A percentile compares a stretch with the other conserved stretches of the same genome.
These are phyloP conservation scores for Xylaria telfairii DNA, from an alignment of 495 filamentous ascomycete genomes.

Conservation along the genomic window DNA sequence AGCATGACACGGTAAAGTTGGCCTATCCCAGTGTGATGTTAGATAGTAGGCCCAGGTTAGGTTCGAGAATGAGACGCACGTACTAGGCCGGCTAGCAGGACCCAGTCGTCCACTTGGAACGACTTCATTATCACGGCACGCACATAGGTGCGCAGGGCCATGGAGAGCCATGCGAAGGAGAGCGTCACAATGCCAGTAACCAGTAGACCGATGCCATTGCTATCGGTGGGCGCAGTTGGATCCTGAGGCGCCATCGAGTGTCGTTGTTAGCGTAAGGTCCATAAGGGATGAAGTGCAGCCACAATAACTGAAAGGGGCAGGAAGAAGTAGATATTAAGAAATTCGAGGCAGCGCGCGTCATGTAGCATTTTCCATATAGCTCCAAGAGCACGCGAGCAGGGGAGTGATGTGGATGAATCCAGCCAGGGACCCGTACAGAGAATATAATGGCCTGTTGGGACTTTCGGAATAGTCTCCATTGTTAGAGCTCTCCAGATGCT, in stretches of 20 bases:
- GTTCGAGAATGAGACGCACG: slow-evolving; percentile 3
- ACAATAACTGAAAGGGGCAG: neutral
- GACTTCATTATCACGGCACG: slow-evolving; percentile 44
- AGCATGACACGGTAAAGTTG: slow-evolving; percentile 45
- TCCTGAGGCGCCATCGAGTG: slow-evolving; percentile 41
- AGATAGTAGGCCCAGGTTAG: neutral
- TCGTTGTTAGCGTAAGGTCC: slow-evolving; percentile 31
- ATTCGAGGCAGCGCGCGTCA: neutral
- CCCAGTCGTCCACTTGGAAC: slow-evolving; percentile 50
- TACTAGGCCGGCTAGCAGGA: slow-evolving; percentile 50
- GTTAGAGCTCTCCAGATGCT: slow-evolving; percentile 1
- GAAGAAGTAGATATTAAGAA: neutral
- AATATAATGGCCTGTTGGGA: slow-evolving; percentile 6
- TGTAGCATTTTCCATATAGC: slow-evolving; percentile 7
- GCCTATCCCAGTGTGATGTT: slow-evolving; percentile 27
- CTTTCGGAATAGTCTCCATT: slow-evolving; percentile 1
- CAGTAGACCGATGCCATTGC: slow-evolving; percentile 45
- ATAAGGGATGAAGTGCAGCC: slow-evolving; percentile 18
- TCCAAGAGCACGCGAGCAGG: slow-evolving; percentile 5
- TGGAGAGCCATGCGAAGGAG: slow-evolving; percentile 41
- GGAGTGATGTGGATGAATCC: neutral
- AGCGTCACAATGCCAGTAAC: slow-evolving; percentile 39
- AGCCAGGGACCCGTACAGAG: slow-evolving; percentile 2
- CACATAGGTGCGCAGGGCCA: slow-evolving; percentile 45
- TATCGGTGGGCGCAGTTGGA: slow-evolving; percentile 39